Evolutionary conservation across 176 grass and related monocot species (phyloP), one percentile per base, ranked within the genome.

Genomic region (Bothriochloa decipiens): DNA sequence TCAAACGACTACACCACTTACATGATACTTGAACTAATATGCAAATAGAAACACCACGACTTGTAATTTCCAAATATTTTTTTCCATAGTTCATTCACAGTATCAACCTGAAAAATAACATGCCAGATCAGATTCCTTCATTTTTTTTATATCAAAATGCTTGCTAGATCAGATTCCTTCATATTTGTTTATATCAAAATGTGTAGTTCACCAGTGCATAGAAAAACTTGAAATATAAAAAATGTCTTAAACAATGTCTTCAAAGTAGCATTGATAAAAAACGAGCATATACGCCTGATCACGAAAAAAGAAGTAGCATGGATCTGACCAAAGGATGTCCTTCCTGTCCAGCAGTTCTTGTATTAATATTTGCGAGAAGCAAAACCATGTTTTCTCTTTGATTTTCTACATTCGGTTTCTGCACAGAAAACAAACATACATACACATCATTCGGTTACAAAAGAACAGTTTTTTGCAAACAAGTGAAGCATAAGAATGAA

Each of bases 321-420:
- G 42, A 64, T 76, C 75, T 89, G 89, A 94, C 92, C 82, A 89
- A 81, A 81, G 43, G 43, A 85, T 80, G 42, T 3, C 68, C 62
- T 61, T 85, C 81, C 22, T 68, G 49, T 11, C 14, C 43, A 65
- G 23, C 70, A n/a, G 65, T 37, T 70, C 87, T 91, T 82, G 85
- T 77, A 77, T 76, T 81, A 68, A 91, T 83, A 79, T 94, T 94
- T 85, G 89, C 89, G 68, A 94, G 92, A 50, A 94, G 73, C 75
- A 94, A 85, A 76, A 94, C 82, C 82, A 94, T 80, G 79, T 91
- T 88, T 73, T 94, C 92, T 63, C 89, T 89, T 79, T 94, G 92
- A 91, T 94, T 94, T 63, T 91, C 84, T 69, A 87, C 92, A 85
- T 91, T 94, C 3, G 89, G 88, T 87, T 89, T 87, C 92, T 94